A percentile compares a stretch with the other conserved stretches of the same genome.
Conservation (phyloP, 371 early-diverging fungal genomes). For the Thermomucor indicae-seudaticae region DNA sequence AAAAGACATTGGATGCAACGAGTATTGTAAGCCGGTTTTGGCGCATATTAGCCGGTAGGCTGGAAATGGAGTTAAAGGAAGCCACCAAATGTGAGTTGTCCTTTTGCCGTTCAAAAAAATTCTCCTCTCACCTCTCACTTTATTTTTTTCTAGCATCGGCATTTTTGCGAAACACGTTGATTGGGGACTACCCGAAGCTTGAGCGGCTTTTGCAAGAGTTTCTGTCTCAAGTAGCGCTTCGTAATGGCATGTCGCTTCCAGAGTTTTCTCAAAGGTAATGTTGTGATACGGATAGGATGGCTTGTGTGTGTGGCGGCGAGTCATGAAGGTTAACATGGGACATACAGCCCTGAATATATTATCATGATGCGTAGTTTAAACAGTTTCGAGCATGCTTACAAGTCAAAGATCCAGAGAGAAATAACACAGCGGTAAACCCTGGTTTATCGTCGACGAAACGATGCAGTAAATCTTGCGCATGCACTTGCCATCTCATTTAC, state of each 20-base stretch:
- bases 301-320: too few relatives aligned
- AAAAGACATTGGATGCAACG: conserved; percentile 31
- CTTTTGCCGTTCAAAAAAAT: too few relatives aligned
- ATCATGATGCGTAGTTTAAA: conserved; percentile 64
- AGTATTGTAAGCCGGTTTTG: conserved; percentile 48
- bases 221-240: conserved; percentile 66
- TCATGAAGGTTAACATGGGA: neutral
- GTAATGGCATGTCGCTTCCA: conserved; percentile 42
- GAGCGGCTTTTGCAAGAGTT: conserved; percentile 73
- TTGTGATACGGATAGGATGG: too few relatives aligned
- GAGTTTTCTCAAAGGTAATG: conserved; percentile 56
- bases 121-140: neutral
- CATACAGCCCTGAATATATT: conserved; percentile 56
- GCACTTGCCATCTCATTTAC: too few relatives aligned
- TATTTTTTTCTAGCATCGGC: conserved; percentile 42
- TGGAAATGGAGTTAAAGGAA: conserved; percentile 45
- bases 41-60: conserved; percentile 37
- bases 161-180: conserved; percentile 66
- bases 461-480: too few relatives aligned
- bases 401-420: conserved; percentile 20
- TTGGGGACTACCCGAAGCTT: conserved; percentile 73
- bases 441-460: too few relatives aligned
- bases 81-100: conserved; percentile 44
- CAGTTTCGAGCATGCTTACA: conserved; percentile 56
- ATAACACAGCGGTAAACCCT: too few relatives aligned